Conservation (phyloP, 768 basidiomycete genomes). For the Dendrothele bispora region DNA sequence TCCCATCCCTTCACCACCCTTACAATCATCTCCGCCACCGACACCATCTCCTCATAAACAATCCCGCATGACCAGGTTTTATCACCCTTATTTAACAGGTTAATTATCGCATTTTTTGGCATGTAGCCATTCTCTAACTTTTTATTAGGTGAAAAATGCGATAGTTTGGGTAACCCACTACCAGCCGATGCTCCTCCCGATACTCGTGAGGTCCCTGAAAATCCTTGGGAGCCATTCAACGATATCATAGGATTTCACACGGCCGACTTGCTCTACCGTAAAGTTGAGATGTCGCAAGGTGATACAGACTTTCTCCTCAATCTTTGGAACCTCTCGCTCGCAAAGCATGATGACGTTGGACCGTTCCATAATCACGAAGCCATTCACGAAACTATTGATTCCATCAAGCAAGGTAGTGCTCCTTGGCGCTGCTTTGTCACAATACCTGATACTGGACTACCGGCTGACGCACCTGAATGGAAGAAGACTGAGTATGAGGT, state of each 20-base stretch:
- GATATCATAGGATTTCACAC: background rate
- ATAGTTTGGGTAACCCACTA: background rate
- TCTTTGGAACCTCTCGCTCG: background rate
- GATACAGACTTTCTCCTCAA: conserved; percentile 6
- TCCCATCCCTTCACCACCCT: too few species aligned
- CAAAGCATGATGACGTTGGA: too few species aligned
- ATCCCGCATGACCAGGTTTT: too few species aligned
- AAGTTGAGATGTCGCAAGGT: conserved; percentile 10
- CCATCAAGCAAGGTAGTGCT: conserved; percentile 15
- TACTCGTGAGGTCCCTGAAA: background rate
- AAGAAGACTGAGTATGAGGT: conserved; percentile 20
- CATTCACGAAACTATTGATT: conserved; percentile 21
- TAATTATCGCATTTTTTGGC: too few species aligned
- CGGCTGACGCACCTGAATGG: conserved; percentile 16
- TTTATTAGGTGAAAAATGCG: conserved; percentile 6
- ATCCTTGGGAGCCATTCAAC: conserved; percentile 8
- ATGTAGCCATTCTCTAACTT: too few species aligned
- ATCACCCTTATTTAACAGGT: too few species aligned
- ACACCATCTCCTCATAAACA: too few species aligned
- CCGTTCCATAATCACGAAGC: conserved; percentile 15
- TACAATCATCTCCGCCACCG: too few species aligned
- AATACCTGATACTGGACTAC: conserved; percentile 9
- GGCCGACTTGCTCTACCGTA: conserved; percentile 8
- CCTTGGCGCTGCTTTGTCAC: conserved; percentile 21
- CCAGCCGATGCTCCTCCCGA: conserved; percentile 1